A percentile compares a stretch with the other conserved stretches of the same genome.
Evolutionary conservation across 116 monocot species (phyloP).

Genomic region (Trichopus zeylanicus): DNA sequence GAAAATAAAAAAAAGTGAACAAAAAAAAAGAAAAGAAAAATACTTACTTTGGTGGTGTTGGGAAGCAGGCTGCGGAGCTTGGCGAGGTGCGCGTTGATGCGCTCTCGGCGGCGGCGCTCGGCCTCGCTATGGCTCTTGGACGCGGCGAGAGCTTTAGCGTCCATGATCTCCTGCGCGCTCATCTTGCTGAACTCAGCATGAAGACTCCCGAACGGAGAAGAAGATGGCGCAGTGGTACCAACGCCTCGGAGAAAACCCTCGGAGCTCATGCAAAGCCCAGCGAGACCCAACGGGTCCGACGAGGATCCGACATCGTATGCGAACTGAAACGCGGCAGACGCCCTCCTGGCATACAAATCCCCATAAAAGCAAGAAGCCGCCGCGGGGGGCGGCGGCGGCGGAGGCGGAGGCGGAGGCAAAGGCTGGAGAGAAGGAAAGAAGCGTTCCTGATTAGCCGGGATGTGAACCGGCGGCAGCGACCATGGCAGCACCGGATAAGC

Average conservation of each 20-base stretch:
- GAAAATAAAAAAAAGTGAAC: too few relatives aligned
- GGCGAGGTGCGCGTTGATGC: slow-evolving; percentile 76
- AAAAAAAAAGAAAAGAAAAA: too few relatives aligned
- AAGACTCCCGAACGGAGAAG: slow-evolving; percentile 32
- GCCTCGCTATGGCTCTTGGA: slow-evolving; percentile 89
- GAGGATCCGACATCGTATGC: slow-evolving; percentile 32
- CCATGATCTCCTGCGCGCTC: slow-evolving; percentile 98
- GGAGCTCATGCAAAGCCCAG: slow-evolving; percentile 38
- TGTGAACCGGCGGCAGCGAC: neutral
- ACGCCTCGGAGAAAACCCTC: slow-evolving; percentile 5
- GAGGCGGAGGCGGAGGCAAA: slow-evolving; percentile 18
- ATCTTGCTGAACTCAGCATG: slow-evolving; percentile 62
- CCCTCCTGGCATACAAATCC: slow-evolving; percentile 33
- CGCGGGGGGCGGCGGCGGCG: slow-evolving; percentile 16
- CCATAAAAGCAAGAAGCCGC: slow-evolving; percentile 14
- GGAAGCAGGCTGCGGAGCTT: slow-evolving; percentile 86
- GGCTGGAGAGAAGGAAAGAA: slow-evolving; percentile 14
- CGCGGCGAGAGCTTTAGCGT: slow-evolving; percentile 93
- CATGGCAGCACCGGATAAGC: slow-evolving; percentile 8
- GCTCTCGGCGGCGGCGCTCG: slow-evolving; percentile 54
- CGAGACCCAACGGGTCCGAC: slow-evolving; percentile 43
- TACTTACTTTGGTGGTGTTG: slow-evolving; percentile 85
- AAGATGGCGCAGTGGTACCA: slow-evolving; percentile 9
- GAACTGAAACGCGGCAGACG: slow-evolving; percentile 39
- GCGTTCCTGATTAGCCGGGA: neutral